Conservation (phyloP, 306 rosid genomes). For the Medicago ruthenica region DNA sequence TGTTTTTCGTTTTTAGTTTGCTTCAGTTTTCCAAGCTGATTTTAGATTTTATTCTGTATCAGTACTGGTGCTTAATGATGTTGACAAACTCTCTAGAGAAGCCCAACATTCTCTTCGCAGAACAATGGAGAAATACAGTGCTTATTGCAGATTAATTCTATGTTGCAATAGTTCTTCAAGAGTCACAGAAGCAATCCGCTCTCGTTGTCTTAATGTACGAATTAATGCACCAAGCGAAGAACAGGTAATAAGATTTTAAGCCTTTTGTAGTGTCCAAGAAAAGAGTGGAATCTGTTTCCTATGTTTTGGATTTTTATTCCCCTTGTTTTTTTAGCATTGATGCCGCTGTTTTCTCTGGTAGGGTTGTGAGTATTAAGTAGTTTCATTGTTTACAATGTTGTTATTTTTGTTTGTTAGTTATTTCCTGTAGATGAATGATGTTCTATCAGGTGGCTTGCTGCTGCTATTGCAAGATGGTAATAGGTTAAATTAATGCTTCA, state of each 20-base stretch:
- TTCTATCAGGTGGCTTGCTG: conserved; percentile 5
- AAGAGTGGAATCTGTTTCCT: neutral
- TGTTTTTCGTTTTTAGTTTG: neutral
- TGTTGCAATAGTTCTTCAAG: conserved; percentile 97
- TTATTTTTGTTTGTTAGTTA: conserved; percentile 2
- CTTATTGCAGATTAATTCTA: conserved; percentile 87
- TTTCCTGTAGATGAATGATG: conserved; percentile 15
- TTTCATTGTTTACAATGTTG: conserved; percentile 10
- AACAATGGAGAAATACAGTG: conserved; percentile 96
- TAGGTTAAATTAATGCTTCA: neutral
- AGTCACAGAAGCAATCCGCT: conserved; percentile 96
- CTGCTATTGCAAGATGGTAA: neutral
- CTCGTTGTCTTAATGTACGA: conserved; percentile 90
- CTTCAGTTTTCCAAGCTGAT: conserved; percentile 28
- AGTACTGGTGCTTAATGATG: conserved; percentile 93
- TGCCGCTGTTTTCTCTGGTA: neutral
- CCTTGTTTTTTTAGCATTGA: neutral
- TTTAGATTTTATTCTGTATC: conserved; percentile 42
- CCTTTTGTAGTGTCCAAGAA: neutral
- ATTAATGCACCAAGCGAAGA: conserved; percentile 87
- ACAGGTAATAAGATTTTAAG: conserved; percentile 58
- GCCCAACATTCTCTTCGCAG: conserved; percentile 95
- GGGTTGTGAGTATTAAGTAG: neutral
- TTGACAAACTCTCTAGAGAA: conserved; percentile 94
- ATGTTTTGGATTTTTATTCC: neutral